Evolutionary conservation across 1,284 basidiomycete genomes (phyloP).

Genomic region (Inonotus hispidus): DNA sequence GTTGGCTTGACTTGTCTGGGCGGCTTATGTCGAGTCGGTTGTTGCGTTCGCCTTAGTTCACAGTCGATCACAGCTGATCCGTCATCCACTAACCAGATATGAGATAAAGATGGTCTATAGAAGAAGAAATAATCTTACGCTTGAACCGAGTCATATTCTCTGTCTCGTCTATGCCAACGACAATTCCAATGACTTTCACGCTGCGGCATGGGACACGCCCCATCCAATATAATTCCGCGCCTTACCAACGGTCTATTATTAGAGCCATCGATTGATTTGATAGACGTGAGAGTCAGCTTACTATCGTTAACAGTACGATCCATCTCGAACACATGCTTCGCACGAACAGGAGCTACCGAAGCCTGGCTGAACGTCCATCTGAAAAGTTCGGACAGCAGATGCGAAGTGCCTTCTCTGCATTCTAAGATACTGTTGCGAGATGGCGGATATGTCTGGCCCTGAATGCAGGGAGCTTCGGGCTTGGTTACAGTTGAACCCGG

Average conservation of each 20-base stretch:
- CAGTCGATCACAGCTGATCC: constrained; percentile 68
- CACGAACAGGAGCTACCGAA: constrained; percentile 55
- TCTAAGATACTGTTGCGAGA: neutral
- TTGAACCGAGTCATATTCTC: constrained; percentile 54
- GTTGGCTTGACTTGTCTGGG: neutral
- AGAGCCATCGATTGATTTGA: neutral
- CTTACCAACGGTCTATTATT: constrained; percentile 27
- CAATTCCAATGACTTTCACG: constrained; percentile 52
- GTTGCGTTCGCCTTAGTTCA: constrained; percentile 33
- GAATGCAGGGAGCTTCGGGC: neutral
- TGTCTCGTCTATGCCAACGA: constrained; percentile 55
- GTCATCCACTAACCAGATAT: constrained; percentile 54
- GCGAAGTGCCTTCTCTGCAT: neutral
- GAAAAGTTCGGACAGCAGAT: constrained; percentile 30
- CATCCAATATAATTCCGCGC: constrained; percentile 60
- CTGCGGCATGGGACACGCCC: constrained; percentile 64
- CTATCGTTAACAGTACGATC: constrained; percentile 38
- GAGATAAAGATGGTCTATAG: neutral
- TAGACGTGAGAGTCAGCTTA: constrained; percentile 2
- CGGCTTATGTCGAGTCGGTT: neutral
- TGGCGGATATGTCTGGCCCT: neutral
- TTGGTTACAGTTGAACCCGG: neutral
- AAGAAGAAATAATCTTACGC: neutral
- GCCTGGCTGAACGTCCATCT: constrained; percentile 59
- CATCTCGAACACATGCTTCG: constrained; percentile 55